These are phyloP conservation scores for Fraxinus albicans DNA, from an alignment of 305 asterid genomes.

Conservation along the genomic window DNA sequence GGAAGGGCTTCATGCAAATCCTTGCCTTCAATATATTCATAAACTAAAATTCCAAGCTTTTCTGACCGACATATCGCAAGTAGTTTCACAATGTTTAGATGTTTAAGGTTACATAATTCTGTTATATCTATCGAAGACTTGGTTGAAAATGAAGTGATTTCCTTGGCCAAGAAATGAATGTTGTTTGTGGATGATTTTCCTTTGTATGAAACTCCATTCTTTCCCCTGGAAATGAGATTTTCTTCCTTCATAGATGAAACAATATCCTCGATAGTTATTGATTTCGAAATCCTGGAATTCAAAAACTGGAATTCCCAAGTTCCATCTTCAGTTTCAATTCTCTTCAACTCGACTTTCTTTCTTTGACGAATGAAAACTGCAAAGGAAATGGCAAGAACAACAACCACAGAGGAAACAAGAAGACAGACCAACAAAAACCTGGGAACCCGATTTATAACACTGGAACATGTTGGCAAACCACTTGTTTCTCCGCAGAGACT, in stretches of 20 bases:
- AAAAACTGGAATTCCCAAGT: constrained; percentile 57
- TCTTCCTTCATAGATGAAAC: constrained; percentile 43
- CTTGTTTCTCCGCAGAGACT: constrained; percentile 51
- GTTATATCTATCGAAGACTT: constrained; percentile 38
- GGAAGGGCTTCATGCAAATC: constrained; percentile 40
- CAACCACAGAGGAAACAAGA: constrained; percentile 32
- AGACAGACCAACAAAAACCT: constrained; percentile 52
- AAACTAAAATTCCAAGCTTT: constrained; percentile 52
- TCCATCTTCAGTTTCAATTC: constrained; percentile 56
- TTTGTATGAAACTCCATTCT: constrained; percentile 35
- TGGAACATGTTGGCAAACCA: constrained; percentile 59
- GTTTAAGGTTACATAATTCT: constrained; percentile 38
- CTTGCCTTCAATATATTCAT: constrained; percentile 63
- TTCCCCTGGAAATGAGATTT: constrained; percentile 43
- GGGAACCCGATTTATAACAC: constrained; percentile 30
- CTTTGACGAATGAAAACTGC: constrained; percentile 25
- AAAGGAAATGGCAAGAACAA: constrained; percentile 26
- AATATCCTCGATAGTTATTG: constrained; percentile 48
- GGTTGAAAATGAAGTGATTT: constrained; percentile 24
- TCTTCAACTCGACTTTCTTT: constrained; percentile 28
- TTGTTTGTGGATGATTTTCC: constrained; percentile 32
- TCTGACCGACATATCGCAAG: constrained; percentile 62
- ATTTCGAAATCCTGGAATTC: constrained; percentile 36
- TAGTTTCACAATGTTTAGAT: constrained; percentile 62
- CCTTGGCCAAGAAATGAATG: constrained; percentile 43